Evolutionary conservation across 2,329 filamentous ascomycete genomes (phyloP), one percentile per base, ranked within the genome.

Genomic region (Claviceps humidiphila): DNA sequence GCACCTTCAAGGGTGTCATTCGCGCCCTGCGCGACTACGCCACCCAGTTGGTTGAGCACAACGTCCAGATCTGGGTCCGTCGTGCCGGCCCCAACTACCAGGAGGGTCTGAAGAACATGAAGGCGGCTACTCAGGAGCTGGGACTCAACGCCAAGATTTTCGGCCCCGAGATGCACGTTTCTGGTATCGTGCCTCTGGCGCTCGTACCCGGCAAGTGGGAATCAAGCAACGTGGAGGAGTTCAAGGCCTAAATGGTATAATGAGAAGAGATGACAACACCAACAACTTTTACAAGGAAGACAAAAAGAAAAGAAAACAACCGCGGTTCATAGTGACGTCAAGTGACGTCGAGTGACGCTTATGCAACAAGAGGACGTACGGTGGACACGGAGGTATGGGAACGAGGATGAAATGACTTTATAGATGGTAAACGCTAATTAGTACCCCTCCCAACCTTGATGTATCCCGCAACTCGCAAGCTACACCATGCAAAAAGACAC

Each of bases 81-180:
- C 80, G 81, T 72, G 80, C 93, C 51, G 69, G 93, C 56, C 93
- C 93, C 72, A 98, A 98, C 81, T 98, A 95, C 82, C 93, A 98
- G 75, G 93, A 98, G 75, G 93, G 93, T 75, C 85, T 98, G 60
- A 96, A 95, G 84, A 98, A 97, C 82, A 96, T 98, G 82, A 97
- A 97, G 82, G 81, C 83, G 49, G 91, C 95, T 55, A 93, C 89
- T 56, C 82, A 91, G 69, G 93, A 98, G 77, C 82, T 98, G 55
- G 87, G 88, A 61, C 81, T 98, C 59, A 70, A 78, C 59, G 76
- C 77, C 66, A 78, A 80, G 71, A 77, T 81, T 64, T 82, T 81
- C 58, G 78, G 78, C 51, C 78, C 78, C 46, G 82, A 95, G 74
- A 96, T 97, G 88, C 89, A 97, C 74, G 91, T 98, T 64, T 91